Base-by-base conservation (phyloP, 805 yeast species). In the Yamadazyma phyllophila region DNA sequence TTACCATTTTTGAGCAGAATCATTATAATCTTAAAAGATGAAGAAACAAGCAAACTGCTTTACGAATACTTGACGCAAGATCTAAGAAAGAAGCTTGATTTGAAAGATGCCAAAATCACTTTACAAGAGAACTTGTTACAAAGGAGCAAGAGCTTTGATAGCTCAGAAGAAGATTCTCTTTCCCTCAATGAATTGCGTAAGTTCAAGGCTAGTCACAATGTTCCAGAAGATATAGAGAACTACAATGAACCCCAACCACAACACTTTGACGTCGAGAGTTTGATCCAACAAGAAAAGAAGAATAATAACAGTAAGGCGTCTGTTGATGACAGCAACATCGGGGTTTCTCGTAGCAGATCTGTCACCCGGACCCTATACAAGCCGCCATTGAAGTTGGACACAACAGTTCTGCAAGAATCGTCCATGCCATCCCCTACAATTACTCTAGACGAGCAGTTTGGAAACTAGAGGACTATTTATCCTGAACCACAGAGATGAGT, bases 61-160 rank as follows among this genome's bases (percentile, higher is more conserved):
- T 61, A 53, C 44, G 36, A 54, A 11, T 58, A 45, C 44, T 56
- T 69, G 42, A 29, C 47, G 6, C 39, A 53, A 14, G 34, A 16
- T 2, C 9, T 36, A 2, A 35, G 48, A 6, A 16, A 29, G 3
- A 37, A 50, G 12, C 44, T 56, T 5, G 16, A 41, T 4, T 20
- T 47, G n/a, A 41, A 41, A 9, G 46, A 50, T 6, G 46, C 55
- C 20, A 65, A 65, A 43, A 46, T 70, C 4, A 51, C 65, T 6
- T 55, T 69, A 24, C 75, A 69, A 51, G 73, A 69, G 45, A 69
- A 70, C 48, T 60, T 71, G 24, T 52, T 71, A 33, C 54, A 56
- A n/a, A 48, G 65, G 41, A 63, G 69, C 4, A 66, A 63, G 41
- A 66, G 70, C 41, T 51, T 50, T 36, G 47, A 47, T 29, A 48